Evolutionary conservation across 73 alveolate genomes (phyloP).

Genomic region (Stentor roeselii): DNA sequence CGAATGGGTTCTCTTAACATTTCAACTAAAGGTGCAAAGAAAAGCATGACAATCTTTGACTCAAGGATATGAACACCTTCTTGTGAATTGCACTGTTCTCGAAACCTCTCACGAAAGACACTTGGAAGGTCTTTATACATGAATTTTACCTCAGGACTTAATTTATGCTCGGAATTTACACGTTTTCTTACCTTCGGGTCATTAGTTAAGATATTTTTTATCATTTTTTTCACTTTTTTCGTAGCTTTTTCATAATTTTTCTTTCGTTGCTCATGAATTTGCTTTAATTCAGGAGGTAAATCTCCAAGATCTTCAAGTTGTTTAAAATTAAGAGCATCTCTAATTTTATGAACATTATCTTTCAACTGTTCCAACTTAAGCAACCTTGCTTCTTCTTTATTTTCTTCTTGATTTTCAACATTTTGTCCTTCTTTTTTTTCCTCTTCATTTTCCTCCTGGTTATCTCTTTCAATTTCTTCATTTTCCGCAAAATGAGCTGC

Average conservation of each 20-base stretch:
- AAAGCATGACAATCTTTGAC: neutral
- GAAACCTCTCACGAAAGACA: slow-evolving; percentile 1
- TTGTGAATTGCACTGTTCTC: neutral
- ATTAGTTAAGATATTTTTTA: neutral
- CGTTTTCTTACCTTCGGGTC: slow-evolving; percentile 4
- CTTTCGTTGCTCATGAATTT: neutral
- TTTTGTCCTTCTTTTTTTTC: neutral
- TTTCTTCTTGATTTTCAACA: neutral
- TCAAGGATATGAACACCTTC: neutral
- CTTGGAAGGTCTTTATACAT: slow-evolving; percentile 9
- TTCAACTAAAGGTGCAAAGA: slow-evolving; percentile 18
- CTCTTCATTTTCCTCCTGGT: neutral
- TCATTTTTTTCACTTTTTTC: neutral
- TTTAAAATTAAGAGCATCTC: neutral
- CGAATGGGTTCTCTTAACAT: neutral
- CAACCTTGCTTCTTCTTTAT: neutral
- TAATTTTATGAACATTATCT: neutral
- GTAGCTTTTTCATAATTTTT: neutral
- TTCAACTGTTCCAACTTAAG: neutral
- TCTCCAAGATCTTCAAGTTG: slow-evolving; percentile 27
- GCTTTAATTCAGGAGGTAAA: slow-evolving; percentile 8
- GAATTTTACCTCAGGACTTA: neutral
- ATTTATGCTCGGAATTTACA: neutral
- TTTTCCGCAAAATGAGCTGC: neutral
- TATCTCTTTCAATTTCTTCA: neutral